Evolutionary conservation across 2,329 filamentous ascomycete genomes (phyloP), one percentile per base, ranked within the genome.

Genomic region (Atkinsonella texensis): DNA sequence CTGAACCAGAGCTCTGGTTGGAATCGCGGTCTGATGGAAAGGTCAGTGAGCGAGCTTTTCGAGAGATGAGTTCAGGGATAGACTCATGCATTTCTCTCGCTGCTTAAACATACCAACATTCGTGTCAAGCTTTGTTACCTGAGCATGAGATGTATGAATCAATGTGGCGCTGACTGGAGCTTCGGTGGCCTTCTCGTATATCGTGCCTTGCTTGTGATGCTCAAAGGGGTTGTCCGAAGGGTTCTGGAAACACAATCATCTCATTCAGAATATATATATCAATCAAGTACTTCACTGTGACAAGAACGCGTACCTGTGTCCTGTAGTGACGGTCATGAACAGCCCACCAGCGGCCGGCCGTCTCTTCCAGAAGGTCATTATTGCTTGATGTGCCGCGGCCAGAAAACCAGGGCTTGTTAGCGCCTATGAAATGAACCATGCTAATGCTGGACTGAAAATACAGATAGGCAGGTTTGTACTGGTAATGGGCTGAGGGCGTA

Each of bases 401-500:
- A 54, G 80, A 70, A 20, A 77, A 77, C 93, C 93, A 98, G 0
- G 93, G 93, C 71, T 98, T 98, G 52, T 87, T 78, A 53, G 83
- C 70, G 42, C 93, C 93, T 61, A 98, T 97, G 68, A 96, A 98
- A 70, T 98, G 93, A 28, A 95, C 84, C 73, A 94, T 79, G 63
- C 79, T 90, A 61, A 98, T 95, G 59, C 81, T 86, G 46, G 85
- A 86, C 69, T 94, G 87, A 67, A 94, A 95, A 73, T 97, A 89
- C 57, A 83, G 81, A 69, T 95, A 98, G 49, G 93, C 93, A 12
- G 93, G 93, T 52, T 96, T 77, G 69, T 97, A 98, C 70, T 98
- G 93, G 71, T 98, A 98, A 66, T 95, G 89, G 23, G 86, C 90
- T 56, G 88, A 96, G 1, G 93, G 93, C 0, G 93, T 98, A 68